Evolutionary conservation across 2,329 filamentous ascomycete genomes (phyloP), one percentile per base, ranked within the genome.

Genomic region (Raffaelea deltoideospora): DNA sequence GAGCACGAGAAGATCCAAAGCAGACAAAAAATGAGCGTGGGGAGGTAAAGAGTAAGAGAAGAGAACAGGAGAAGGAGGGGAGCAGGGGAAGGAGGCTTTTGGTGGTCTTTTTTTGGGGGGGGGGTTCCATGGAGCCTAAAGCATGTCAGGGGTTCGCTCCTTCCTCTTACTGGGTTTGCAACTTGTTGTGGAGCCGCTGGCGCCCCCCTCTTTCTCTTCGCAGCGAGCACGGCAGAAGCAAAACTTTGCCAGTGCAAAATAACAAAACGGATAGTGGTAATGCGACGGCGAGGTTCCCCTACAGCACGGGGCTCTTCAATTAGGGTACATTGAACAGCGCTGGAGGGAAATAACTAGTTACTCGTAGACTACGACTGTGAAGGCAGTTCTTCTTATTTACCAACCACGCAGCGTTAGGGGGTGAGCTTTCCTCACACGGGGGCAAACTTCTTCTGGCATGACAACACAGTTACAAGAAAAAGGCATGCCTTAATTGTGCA

Each of bases 101-200:
- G 4, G 21, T 26, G 33, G 33, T 34, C 4, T 13, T 23, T 34
- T 14, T 27, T 4, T 8, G 32, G 32, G 33, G 33, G n/a, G 20
- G 21, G 10, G 9, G 20, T 15, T n/a, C 10, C 20, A 13, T 24
- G 32, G 20, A 31, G 30, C 30, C 14, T 28, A 28, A 9, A 13
- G 32, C 15, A 22, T 10, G 33, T 34, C 33, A 34, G 33, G 33
- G 33, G 33, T 34, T 33, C 8, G 14, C 29, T n/a, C 23, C 28
- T 34, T 34, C 32, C 33, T 34, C 33, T 22, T 22, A 19, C 33
- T 34, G 22, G 33, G 22, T 10, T 34, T 10, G n/a, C 19, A 17
- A 17, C 14, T 32, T 32, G 11, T 22, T 24, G 33, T 34, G 33
- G 33, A 34, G 22, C 23, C 33, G 5, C 14, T 21, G 11, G 10